These are phyloP conservation scores for Colletotrichum sp. DNA, from an alignment of 2,329 filamentous ascomycete species.

Conservation along the genomic window DNA sequence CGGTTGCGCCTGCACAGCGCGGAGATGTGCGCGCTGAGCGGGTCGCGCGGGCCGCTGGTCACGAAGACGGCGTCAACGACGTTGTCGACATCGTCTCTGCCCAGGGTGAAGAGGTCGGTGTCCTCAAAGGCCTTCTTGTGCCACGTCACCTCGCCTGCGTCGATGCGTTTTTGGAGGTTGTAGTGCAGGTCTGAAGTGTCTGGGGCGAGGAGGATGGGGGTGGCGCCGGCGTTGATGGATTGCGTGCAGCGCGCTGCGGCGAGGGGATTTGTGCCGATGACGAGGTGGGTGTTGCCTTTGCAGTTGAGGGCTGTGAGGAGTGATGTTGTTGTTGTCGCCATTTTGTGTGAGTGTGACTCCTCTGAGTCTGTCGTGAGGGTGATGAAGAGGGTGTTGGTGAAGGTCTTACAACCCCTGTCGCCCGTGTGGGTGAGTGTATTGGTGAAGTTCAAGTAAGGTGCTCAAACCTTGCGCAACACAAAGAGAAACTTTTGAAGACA, in stretches of 20 bases:
- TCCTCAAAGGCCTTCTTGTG: constrained; percentile 70
- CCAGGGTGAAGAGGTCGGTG: constrained; percentile 73
- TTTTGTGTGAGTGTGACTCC: background rate
- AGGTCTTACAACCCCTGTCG: constrained; percentile 9
- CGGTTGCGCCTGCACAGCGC: constrained; percentile 76
- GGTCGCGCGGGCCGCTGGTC: constrained; percentile 59
- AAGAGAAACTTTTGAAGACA: background rate
- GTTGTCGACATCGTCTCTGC: constrained; percentile 76
- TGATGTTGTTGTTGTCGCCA: constrained; percentile 36
- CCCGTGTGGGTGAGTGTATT: background rate
- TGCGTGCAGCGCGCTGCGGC: constrained; percentile 83
- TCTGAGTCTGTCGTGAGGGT: background rate
- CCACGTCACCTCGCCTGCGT: constrained; percentile 71
- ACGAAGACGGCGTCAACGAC: constrained; percentile 95
- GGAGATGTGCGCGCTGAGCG: constrained; percentile 66
- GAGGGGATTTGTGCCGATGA: constrained; percentile 85
- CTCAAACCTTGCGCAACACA: background rate
- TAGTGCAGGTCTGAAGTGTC: constrained; percentile 63
- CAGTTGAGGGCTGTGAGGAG: constrained; percentile 77
- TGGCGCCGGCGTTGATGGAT: constrained; percentile 81
- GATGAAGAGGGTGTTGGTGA: background rate
- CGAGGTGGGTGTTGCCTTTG: constrained; percentile 75
- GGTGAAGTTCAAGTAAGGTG: background rate
- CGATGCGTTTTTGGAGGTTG: constrained; percentile 65
- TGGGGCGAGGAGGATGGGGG: constrained; percentile 78